Evolutionary conservation across 192 early-diverging fungal genomes (phyloP).

Genomic region (Podila minutissima): DNA sequence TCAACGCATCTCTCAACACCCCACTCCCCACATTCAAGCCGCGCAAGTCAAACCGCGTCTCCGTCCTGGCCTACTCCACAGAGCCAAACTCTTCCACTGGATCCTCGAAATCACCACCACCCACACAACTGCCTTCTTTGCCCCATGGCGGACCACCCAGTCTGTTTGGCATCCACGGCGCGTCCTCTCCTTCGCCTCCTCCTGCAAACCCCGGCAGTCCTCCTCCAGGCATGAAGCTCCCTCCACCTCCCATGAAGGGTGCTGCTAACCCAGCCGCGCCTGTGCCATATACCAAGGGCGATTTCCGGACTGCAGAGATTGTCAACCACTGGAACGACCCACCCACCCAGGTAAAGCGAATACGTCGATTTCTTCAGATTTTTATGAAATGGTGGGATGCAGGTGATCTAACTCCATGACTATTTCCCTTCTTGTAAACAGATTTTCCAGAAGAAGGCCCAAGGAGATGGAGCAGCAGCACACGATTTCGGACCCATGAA

Average conservation of each 20-base stretch:
- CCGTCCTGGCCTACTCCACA: conserved; percentile 28
- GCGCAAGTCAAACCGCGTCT: conserved; percentile 36
- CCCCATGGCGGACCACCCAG: conserved; percentile 31
- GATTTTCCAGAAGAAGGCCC: conserved; percentile 39
- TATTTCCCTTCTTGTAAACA: conserved; percentile 3
- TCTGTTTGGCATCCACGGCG: conserved; percentile 15
- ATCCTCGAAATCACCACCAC: conserved; percentile 4
- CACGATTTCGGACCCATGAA: conserved; percentile 42
- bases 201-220: background rate
- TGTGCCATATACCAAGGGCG: conserved; percentile 43
- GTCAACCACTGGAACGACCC: conserved; percentile 66
- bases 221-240: conserved; percentile 24
- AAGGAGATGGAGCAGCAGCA: conserved; percentile 10
- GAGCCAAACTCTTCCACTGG: conserved; percentile 2
- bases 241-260: conserved; percentile 37
- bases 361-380: too few species aligned
- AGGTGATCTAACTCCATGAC: too few species aligned
- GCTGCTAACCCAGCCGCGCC: conserved; percentile 7
- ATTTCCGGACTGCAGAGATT: conserved; percentile 59
- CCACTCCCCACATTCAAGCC: conserved; percentile 34
- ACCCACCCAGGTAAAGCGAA: conserved; percentile 49
- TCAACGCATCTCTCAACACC: conserved; percentile 9
- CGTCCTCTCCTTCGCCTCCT: conserved; percentile 14
- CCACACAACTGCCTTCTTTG: conserved; percentile 2
- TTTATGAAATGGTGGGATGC: too few species aligned